phyloP scores from a whole-genome alignment of 306 rosid genomes.

The Senna tora region DNA sequence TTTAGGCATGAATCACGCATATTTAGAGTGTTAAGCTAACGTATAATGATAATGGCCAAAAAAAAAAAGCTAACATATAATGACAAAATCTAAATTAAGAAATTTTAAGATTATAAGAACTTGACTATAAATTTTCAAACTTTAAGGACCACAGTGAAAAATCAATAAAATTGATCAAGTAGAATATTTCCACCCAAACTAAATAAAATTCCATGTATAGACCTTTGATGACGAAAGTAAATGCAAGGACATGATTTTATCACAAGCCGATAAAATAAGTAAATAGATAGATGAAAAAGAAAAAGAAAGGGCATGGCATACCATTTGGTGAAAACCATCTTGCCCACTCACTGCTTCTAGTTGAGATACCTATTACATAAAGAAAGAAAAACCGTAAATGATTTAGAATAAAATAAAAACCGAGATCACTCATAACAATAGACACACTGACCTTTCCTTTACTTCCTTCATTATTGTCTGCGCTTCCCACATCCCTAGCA shows the following conservation, averaged over 20 bases:
- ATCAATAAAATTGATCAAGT: slow-evolving; percentile 1
- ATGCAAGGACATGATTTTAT: neutral
- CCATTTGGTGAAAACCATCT: slow-evolving; percentile 56
- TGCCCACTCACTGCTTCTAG: slow-evolving; percentile 45
- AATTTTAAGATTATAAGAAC: too few relatives aligned
- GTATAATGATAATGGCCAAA: too few relatives aligned
- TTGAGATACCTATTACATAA: slow-evolving; percentile 47
- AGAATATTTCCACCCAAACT: slow-evolving; percentile 4
- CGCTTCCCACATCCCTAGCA: slow-evolving; percentile 43
- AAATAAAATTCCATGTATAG: neutral
- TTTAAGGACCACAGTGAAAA: too few relatives aligned
- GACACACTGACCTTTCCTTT: slow-evolving; percentile 53
- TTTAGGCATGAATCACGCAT: too few relatives aligned
- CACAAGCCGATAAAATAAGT: too few relatives aligned
- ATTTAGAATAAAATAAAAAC: slow-evolving; percentile 19
- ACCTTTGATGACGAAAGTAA: slow-evolving; percentile 7
- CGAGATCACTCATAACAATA: slow-evolving; percentile 16
- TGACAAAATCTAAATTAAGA: too few relatives aligned
- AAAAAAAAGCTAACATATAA: too few relatives aligned
- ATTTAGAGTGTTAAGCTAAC: too few relatives aligned
- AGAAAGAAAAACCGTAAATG: slow-evolving; percentile 25
- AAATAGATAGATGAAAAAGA: too few relatives aligned
- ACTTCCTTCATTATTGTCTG: slow-evolving; percentile 40
- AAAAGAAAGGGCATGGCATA: slow-evolving; percentile 36
- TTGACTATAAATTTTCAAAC: too few relatives aligned